Evolutionary conservation across 116 monocot species (phyloP).

Genomic region (Cymodocea nodosa): DNA sequence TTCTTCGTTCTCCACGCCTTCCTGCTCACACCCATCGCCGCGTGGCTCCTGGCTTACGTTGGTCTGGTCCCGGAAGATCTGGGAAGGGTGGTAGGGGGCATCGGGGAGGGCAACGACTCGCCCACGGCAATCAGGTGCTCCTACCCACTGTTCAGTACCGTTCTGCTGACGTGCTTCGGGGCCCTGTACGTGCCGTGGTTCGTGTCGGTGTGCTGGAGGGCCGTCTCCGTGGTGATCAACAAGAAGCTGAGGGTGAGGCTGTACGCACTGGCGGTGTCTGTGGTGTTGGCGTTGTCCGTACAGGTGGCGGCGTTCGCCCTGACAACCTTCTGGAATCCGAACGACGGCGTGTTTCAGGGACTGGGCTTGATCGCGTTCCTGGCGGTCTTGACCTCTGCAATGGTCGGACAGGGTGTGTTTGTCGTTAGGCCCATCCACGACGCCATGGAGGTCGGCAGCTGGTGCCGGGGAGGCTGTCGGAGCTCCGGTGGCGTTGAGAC

Average conservation of each 20-base stretch:
- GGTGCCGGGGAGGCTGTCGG: slow-evolving; percentile 1
- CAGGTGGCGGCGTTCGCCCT: slow-evolving; percentile 34
- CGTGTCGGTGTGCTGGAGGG: slow-evolving; percentile 37
- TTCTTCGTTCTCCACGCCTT: slow-evolving; percentile 19
- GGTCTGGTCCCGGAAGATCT: slow-evolving; percentile 8
- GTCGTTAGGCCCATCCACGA: slow-evolving; percentile 37
- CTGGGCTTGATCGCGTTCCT: slow-evolving; percentile 16
- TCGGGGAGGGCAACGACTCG: neutral
- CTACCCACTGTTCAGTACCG: slow-evolving; percentile 30
- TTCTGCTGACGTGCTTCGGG: slow-evolving; percentile 26
- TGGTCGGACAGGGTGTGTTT: slow-evolving; percentile 34
- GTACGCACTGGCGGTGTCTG: slow-evolving; percentile 28
- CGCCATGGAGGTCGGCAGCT: slow-evolving; percentile 22
- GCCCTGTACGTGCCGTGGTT: slow-evolving; percentile 47
- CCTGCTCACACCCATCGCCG: slow-evolving; percentile 6
- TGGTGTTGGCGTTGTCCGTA: slow-evolving; percentile 26
- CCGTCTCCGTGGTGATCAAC: slow-evolving; percentile 49
- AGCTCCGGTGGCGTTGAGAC: too few relatives aligned
- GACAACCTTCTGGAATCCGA: slow-evolving; percentile 29
- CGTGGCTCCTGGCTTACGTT: slow-evolving; percentile 8
- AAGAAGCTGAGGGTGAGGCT: slow-evolving; percentile 35
- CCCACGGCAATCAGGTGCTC: slow-evolving; percentile 13
- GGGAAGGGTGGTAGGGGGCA: neutral
- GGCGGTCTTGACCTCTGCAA: slow-evolving; percentile 18
- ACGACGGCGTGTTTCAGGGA: slow-evolving; percentile 6